Percentiles rank a stretch among this genome's conserved stretches.
Conservation (phyloP, 371 early-diverging fungal species). For the Mucor indicus region DNA sequence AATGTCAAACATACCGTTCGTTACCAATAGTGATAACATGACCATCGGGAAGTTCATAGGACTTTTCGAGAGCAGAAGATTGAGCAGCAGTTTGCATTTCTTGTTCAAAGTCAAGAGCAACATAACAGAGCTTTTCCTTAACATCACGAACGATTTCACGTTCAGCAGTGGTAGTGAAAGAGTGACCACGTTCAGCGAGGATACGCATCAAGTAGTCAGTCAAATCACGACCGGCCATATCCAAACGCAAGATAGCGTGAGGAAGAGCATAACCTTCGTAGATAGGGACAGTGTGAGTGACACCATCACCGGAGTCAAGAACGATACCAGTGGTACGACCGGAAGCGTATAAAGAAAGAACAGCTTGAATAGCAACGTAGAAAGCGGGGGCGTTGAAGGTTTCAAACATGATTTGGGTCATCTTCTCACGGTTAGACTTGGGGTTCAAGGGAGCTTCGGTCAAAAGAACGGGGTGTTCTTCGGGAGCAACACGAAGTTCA, state of each 20-base stretch:
- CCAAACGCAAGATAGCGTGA: conserved; percentile 98
- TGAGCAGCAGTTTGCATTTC: conserved; percentile 96
- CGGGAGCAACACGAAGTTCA: conserved; percentile 78
- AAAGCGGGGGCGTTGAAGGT: conserved; percentile 99
- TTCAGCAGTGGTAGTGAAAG: conserved; percentile 99
- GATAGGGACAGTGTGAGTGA: conserved; percentile 99
- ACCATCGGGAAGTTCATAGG: conserved; percentile 99
- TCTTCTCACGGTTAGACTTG: conserved; percentile 99
- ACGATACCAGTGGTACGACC: conserved; percentile 99
- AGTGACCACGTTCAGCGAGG: conserved; percentile 98
- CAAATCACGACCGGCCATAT: conserved; percentile 95
- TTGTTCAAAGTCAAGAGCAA: conserved; percentile 98
- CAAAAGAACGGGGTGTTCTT: conserved; percentile 98
- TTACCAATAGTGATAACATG: conserved; percentile 98
- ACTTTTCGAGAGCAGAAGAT: conserved; percentile 94
- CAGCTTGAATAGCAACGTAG: conserved; percentile 99
- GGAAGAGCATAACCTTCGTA: conserved; percentile 99
- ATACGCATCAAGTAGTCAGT: conserved; percentile 97
- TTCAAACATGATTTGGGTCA: conserved; percentile 99
- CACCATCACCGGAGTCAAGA: conserved; percentile 99
- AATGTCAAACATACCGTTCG: conserved; percentile 68
- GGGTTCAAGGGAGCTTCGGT: conserved; percentile 99
- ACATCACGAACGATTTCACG: conserved; percentile 99
- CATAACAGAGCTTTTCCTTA: conserved; percentile 99
- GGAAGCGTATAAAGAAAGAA: conserved; percentile 96